A percentile compares a stretch with the other conserved stretches of the same genome.
Evolutionary conservation across 1,284 basidiomycete species (phyloP).

Genomic region (Tilletiopsis washingtonensis): DNA sequence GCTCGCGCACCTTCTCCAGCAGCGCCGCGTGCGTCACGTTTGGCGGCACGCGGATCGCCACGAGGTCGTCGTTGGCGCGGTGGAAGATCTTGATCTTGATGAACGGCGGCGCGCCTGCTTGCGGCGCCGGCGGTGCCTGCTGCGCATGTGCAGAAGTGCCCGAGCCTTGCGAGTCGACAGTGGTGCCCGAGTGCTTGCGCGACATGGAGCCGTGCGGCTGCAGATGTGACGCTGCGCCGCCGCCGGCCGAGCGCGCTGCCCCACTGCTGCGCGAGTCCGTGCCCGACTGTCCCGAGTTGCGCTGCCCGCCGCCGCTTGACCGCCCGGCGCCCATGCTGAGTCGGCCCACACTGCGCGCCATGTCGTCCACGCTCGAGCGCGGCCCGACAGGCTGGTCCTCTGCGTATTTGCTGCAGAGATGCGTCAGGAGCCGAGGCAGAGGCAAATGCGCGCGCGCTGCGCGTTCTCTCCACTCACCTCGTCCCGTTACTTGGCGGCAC

Average conservation of each 20-base stretch:
- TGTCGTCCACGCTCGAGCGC: background rate
- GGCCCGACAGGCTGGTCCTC: constrained; percentile 9
- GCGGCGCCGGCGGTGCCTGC: constrained; percentile 11
- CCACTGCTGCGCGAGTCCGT: constrained; percentile 1
- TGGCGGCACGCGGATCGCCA: constrained; percentile 97
- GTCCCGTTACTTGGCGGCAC: constrained; percentile 4
- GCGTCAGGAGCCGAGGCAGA: background rate
- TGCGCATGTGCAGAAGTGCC: constrained; percentile 13
- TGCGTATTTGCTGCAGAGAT: constrained; percentile 7
- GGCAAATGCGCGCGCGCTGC: constrained; percentile 1
- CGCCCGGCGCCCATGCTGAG: background rate
- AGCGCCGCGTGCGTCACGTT: constrained; percentile 74
- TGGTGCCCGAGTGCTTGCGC: constrained; percentile 1
- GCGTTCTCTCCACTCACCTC: constrained; percentile 2
- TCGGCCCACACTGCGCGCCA: background rate
- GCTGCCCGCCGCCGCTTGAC: background rate
- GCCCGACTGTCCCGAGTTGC: background rate
- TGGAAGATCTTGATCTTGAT: constrained; percentile 98
- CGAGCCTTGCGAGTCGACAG: constrained; percentile 16
- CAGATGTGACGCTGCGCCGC: background rate
- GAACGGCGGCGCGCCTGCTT: constrained; percentile 58
- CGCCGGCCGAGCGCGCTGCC: background rate
- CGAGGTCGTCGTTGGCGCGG: constrained; percentile 79
- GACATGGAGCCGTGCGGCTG: constrained; percentile 1
- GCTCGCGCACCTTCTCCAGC: constrained; percentile 78